These are phyloP conservation scores for Aquilaria malaccensis DNA, from an alignment of 345 rosid genomes.

Conservation along the genomic window DNA sequence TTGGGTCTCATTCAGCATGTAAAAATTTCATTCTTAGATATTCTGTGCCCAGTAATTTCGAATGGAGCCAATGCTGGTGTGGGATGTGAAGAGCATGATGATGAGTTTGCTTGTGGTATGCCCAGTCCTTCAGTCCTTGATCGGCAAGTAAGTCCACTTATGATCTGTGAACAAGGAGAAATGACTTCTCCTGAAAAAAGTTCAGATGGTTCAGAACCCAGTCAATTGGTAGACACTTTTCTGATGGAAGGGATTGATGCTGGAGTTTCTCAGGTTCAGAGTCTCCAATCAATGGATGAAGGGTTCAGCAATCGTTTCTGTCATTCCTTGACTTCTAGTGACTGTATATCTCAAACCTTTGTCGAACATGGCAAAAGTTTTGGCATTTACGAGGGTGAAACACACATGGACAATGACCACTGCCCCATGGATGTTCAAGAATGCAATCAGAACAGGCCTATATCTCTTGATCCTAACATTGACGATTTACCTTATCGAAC, in stretches of 20 bases:
- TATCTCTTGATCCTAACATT: conserved; percentile 20
- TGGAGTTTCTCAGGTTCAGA: conserved; percentile 63
- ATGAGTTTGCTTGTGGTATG: conserved; percentile 20
- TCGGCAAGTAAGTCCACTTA: conserved; percentile 27
- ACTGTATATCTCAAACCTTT: conserved; percentile 60
- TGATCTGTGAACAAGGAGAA: conserved; percentile 33
- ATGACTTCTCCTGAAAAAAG: conserved; percentile 38
- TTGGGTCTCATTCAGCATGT: conserved; percentile 47
- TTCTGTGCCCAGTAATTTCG: conserved; percentile 26
- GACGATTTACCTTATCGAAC: conserved; percentile 59
- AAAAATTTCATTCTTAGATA: conserved; percentile 51
- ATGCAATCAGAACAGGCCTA: conserved; percentile 26
- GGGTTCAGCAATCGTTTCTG: conserved; percentile 56
- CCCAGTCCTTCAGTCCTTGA: conserved; percentile 26
- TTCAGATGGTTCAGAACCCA: conserved; percentile 34
- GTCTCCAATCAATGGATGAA: conserved; percentile 62
- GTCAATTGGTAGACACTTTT: conserved; percentile 37
- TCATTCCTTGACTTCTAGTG: conserved; percentile 66
- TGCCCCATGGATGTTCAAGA: conserved; percentile 36
- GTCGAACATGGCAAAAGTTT: conserved; percentile 34
- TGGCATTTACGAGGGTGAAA: conserved; percentile 25
- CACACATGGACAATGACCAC: conserved; percentile 16
- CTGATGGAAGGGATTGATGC: conserved; percentile 48
- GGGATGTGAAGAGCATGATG: conserved; percentile 17
- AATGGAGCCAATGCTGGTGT: conserved; percentile 19